Base-by-base conservation (phyloP, 2,329 filamentous ascomycete genomes). In the Paraconiothyrium sp. region DNA sequence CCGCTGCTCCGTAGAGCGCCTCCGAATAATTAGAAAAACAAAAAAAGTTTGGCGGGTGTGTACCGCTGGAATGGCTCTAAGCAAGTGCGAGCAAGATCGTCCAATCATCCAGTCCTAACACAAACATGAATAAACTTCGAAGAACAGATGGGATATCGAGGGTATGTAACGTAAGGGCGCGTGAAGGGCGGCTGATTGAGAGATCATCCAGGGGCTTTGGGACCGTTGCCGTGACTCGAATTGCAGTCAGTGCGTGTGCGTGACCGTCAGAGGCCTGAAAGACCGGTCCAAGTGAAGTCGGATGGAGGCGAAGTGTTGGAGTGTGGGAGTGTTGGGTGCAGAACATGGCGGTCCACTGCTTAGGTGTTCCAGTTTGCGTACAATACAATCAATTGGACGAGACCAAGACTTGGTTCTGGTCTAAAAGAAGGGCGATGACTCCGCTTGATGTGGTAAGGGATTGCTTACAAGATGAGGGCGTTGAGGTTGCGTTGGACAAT, bases 401-500 rank as follows among this genome's bases (percentile, higher is more conserved):
- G 24, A 47, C 43, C 54, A 47, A 47, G 43, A 47, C 10, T 24
- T 24, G 32, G 43, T 7, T 16, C 20, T 41, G 20, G 30, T 27
- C 54, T 27, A 34, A 54, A 14, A 13, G 30, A 49, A 32, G 27
- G 37, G 37, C 59, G 54, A 37, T 9, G 35, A 34, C 60, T 50
- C 52, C 61, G 58, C 60, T 67, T 67, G 68, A 64, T 56, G 43
- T 32, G 54, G 30, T 24, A 54, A 55, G 39, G 14, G 34, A n/a
- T 35, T 44, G 24, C 60, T 78, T 69, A 80, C 57, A 80, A 70
- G 60, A 84, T 84, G 64, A 84, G 72, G 48, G 80, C 79, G 66
- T 84, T 82, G 67, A 84, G 76, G 67, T 84, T 84, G 60, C 82
- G 80, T 70, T 84, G 83, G 55, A 84, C 82, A 67, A 84, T 84